Evolutionary conservation across 2,329 filamentous ascomycete species (phyloP).

Genomic region (Aspergillus novoparasiticus): DNA sequence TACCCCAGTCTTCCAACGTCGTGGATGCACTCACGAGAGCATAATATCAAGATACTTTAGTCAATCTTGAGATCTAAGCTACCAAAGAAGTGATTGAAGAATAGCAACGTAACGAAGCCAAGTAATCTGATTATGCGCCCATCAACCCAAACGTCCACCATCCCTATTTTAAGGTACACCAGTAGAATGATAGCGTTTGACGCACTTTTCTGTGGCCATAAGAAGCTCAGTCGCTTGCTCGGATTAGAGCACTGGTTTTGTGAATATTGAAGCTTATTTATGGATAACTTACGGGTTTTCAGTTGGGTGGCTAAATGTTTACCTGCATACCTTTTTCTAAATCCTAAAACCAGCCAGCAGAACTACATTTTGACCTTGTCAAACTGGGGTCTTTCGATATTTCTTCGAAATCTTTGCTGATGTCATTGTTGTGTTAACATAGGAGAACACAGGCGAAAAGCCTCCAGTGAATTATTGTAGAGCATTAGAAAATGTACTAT

Average conservation of each 20-base stretch:
- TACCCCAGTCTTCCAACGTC: neutral
- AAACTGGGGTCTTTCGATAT: neutral
- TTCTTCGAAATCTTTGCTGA: neutral
- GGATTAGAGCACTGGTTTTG: neutral
- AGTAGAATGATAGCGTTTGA: neutral
- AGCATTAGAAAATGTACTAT: too few species aligned
- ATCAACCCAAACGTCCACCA: neutral
- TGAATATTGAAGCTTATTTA: neutral
- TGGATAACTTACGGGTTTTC: neutral
- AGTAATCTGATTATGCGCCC: neutral
- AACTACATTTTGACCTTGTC: neutral
- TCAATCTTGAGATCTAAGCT: neutral
- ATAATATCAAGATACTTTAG: neutral
- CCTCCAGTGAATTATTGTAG: too few species aligned
- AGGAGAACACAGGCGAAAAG: neutral
- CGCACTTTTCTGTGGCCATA: neutral
- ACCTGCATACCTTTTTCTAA: neutral
- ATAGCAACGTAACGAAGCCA: neutral
- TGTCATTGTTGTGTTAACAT: neutral
- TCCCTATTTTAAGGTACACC: neutral
- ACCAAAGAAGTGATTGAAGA: neutral
- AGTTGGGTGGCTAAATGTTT: neutral
- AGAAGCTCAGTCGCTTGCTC: neutral
- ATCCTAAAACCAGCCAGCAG: neutral
- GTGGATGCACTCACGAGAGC: neutral